These are phyloP conservation scores for Emergomyces orientalis DNA, from an alignment of 2,329 filamentous ascomycete species.

Conservation along the genomic window DNA sequence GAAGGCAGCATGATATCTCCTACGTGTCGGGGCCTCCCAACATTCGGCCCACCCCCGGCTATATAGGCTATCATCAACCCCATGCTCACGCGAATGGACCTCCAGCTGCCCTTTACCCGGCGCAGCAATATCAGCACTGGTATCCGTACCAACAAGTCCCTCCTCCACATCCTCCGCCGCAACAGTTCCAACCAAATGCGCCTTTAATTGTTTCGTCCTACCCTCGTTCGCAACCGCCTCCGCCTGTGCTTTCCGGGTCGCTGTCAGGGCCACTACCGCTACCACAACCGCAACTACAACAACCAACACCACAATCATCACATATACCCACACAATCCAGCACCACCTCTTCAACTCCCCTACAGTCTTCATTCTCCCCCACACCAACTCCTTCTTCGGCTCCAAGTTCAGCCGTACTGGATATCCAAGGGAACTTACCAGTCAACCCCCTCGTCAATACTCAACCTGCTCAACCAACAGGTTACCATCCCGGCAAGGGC, in stretches of 20 bases:
- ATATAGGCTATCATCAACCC: constrained; percentile 49
- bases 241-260: constrained; percentile 25
- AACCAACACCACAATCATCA: constrained; percentile 19
- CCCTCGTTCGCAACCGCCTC: constrained; percentile 34
- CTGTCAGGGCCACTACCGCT: constrained; percentile 16
- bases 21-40: constrained; percentile 40
- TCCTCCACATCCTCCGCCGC: constrained; percentile 34
- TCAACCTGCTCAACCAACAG: constrained; percentile 19
- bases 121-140: constrained; percentile 38
- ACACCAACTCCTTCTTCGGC: constrained; percentile 29
- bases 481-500: constrained; percentile 14
- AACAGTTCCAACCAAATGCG: constrained; percentile 33
- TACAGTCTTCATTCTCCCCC: constrained; percentile 23
- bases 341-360: constrained; percentile 27
- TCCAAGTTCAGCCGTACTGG: constrained; percentile 22
- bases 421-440: constrained; percentile 24
- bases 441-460: constrained; percentile 19
- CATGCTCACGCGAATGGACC: constrained; percentile 45
- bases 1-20: constrained; percentile 38
- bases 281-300: constrained; percentile 13
- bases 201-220: constrained; percentile 38
- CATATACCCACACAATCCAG: constrained; percentile 29
- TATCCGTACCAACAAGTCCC: constrained; percentile 34
- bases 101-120: constrained; percentile 36
- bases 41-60: constrained; percentile 49